Evolutionary conservation across 148 eudicot species (phyloP).

Genomic region (Rhododendron henanense): DNA sequence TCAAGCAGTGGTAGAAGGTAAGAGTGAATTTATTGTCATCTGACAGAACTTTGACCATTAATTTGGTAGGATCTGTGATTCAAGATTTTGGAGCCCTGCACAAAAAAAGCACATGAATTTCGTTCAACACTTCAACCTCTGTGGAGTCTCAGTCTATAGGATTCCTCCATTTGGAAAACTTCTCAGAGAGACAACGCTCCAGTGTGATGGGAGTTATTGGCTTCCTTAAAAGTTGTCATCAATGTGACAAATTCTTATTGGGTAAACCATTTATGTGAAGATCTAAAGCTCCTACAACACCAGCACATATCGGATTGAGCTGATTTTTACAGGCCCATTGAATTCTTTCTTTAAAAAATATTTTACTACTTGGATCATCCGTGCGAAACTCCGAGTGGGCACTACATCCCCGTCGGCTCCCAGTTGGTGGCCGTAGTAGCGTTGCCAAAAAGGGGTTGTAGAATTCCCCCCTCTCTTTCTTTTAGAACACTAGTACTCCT

Average conservation of each 20-base stretch:
- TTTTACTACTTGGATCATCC: rapidly evolving
- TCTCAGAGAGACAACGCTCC: neutral
- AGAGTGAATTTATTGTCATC: neutral
- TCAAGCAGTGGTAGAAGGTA: neutral
- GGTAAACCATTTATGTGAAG: neutral
- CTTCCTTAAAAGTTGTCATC: neutral
- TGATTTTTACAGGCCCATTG: too few species aligned
- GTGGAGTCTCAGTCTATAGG: too few species aligned
- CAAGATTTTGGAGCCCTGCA: neutral
- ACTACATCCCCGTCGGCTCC: too few species aligned
- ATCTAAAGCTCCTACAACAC: too few species aligned
- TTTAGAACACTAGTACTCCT: too few species aligned
- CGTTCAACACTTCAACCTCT: neutral
- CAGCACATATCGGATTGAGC: neutral
- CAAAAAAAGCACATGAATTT: neutral
- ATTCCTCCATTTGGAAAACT: neutral
- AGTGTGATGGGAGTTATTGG: neutral
- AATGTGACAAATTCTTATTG: neutral
- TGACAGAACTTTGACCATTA: neutral
- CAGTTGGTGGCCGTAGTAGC: too few species aligned
- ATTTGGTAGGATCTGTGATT: neutral
- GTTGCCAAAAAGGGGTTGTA: too few species aligned
- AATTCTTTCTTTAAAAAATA: too few species aligned
- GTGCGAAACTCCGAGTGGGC: rapidly evolving
- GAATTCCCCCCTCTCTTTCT: too few species aligned